Percentiles rank a stretch among this genome's conserved stretches.
Evolutionary conservation across 257 asterid species (phyloP).

Genomic region (Petunia secreta): DNA sequence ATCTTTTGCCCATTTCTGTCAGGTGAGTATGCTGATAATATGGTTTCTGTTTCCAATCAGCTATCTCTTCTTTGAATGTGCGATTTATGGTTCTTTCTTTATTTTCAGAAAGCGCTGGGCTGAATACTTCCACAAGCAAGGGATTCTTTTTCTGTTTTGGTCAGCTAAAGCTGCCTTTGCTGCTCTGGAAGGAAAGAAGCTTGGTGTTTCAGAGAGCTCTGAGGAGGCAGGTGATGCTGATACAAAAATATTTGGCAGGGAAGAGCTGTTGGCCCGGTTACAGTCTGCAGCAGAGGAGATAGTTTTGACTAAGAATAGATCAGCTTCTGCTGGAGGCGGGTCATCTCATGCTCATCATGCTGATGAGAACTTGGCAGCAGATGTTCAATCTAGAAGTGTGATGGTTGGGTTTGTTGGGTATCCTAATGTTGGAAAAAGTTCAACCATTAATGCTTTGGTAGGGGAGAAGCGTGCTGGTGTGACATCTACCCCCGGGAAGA

Average conservation of each 20-base stretch:
- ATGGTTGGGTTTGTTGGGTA: conserved; percentile 96
- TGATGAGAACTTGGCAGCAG: conserved; percentile 33
- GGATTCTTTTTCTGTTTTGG: conserved; percentile 93
- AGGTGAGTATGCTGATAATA: conserved; percentile 54
- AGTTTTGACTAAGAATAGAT: conserved; percentile 54
- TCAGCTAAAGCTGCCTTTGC: conserved; percentile 97
- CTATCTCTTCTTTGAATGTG: conserved; percentile 23
- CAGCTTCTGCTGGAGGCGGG: conserved; percentile 32
- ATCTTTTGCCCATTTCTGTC: conserved; percentile 77
- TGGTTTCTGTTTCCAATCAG: conserved; percentile 22
- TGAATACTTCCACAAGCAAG: conserved; percentile 64
- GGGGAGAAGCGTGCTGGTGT: conserved; percentile 96
- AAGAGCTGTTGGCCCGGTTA: conserved; percentile 75
- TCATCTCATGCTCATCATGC: conserved; percentile 36
- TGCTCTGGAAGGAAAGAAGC: conserved; percentile 64
- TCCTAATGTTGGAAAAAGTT: conserved; percentile 99
- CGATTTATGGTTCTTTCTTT: conserved; percentile 18
- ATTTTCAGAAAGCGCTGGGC: conserved; percentile 84
- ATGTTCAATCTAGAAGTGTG: conserved; percentile 43
- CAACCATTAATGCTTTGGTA: conserved; percentile 94
- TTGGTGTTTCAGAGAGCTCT: conserved; percentile 33
- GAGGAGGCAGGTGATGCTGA: conserved; percentile 52
- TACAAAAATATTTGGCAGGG: conserved; percentile 74
- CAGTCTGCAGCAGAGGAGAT: conserved; percentile 90
- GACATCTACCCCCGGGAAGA: conserved; percentile 97